Evolutionary conservation across 2,329 filamentous ascomycete genomes (phyloP).

Genomic region (Pseudocercospora eumusae): DNA sequence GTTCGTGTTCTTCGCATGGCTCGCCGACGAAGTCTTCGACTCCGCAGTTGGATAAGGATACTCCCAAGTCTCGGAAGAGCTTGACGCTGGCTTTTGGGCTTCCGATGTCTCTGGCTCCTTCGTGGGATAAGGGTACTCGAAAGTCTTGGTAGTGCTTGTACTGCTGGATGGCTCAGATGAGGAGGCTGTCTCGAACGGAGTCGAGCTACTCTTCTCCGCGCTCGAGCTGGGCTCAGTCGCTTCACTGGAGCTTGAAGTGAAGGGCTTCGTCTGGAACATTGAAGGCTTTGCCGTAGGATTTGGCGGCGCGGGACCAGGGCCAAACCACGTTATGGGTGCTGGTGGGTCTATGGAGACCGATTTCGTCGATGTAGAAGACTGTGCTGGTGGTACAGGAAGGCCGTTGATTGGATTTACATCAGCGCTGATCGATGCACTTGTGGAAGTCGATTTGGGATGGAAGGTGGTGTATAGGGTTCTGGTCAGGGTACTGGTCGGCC

Average conservation of each 20-base stretch:
- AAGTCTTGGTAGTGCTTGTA: not conserved
- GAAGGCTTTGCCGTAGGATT: slow-evolving; percentile 11
- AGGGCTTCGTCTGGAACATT: slow-evolving; percentile 4
- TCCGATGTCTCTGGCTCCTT: not conserved
- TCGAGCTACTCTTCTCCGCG: not conserved
- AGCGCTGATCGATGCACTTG: not conserved
- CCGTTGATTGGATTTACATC: slow-evolving; percentile 4
- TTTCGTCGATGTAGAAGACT: not conserved
- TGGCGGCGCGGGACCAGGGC: not conserved
- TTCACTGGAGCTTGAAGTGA: not conserved
- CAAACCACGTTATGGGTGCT: not conserved
- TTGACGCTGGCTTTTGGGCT: not conserved
- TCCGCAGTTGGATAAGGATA: not conserved
- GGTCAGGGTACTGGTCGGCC: not conserved
- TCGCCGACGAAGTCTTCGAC: not conserved
- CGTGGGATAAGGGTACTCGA: not conserved
- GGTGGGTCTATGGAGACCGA: not conserved
- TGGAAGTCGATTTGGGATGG: not conserved
- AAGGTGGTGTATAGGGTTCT: not conserved
- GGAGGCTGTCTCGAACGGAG: not conserved
- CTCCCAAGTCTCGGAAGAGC: not conserved
- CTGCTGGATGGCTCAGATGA: not conserved
- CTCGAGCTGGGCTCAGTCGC: not conserved
- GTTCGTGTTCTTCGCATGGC: not conserved
- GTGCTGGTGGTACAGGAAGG: not conserved